Base-by-base conservation (phyloP, 306 rosid genomes). In the Hippophae rhamnoides region DNA sequence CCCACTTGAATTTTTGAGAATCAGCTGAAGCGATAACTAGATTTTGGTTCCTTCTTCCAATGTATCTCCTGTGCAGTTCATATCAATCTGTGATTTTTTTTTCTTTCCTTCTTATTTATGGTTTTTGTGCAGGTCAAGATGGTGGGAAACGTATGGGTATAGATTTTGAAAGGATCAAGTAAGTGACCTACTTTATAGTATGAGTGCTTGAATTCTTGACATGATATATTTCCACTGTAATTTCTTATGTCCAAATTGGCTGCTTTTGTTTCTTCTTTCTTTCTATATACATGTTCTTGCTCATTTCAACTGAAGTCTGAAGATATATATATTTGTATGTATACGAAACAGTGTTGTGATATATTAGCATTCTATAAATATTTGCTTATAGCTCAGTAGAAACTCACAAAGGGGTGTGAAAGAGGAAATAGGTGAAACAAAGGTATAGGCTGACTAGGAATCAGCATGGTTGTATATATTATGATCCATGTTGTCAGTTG, bases 101-200 rank as follows among this genome's bases (percentile, higher is more conserved):
- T 72, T 55, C 48, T 52, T 54, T 63, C 38, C 38, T 10, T 42
- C 3, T 18, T 52, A 5, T 69, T 14, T n/a, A 26, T 69, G 45
- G 50, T 62, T 79, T 27, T 31, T 76, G 42, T 56, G 40, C 80
- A 92, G 98, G 84, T 52, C 90, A 88, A 72, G 96, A 92, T 74
- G 87, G 84, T 58, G 99, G 80, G 41, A 88, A 92, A 64, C 69
- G 95, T 80, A 88, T 92, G 90, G 99, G 95, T 69, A 70, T 92
- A 62, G 88, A 85, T 63, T 92, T 88, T 66, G 93, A 88, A 5
- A 78, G 99, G 64, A 90, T 88, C 25, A 88, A 92, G 99, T 85
- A 72, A 85, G 94, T 76, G 44, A 49, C n/a, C 43, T 31, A 31
- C 38, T 31, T 31, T 1, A 31, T 31, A 31, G 3, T 31, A 31